Evolutionary conservation across 129 eudicot species (phyloP).

Genomic region (Centrapalus pauciflorus): DNA sequence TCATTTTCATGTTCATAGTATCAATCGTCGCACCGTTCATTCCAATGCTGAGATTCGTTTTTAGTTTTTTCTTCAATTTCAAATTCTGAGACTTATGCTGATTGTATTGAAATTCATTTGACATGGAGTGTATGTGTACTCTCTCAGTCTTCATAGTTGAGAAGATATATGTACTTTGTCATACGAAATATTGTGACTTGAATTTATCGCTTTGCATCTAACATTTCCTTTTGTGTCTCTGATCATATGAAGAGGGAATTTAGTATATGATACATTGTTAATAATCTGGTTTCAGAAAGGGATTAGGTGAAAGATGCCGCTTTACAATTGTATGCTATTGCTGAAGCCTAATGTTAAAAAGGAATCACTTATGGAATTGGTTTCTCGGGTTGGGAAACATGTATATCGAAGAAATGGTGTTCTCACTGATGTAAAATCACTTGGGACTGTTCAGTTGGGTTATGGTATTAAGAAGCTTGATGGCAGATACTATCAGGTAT

Average conservation of each 20-base stretch:
- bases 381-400: constrained; percentile 67
- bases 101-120: neutral
- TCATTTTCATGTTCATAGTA: neutral
- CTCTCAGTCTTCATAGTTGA: neutral
- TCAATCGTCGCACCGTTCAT: neutral
- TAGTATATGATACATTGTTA: neutral
- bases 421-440: constrained; percentile 56
- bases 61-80: neutral
- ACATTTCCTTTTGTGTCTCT: neutral
- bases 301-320: constrained; percentile 39
- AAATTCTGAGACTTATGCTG: neutral
- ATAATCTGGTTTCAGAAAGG: constrained; percentile 13
- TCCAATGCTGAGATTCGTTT: neutral
- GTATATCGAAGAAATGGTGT: constrained; percentile 73
- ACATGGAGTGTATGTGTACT: neutral
- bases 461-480: constrained; percentile 92
- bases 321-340: constrained; percentile 82
- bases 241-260: neutral
- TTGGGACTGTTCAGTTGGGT: constrained; percentile 64
- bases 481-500: constrained; percentile 83
- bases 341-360: constrained; percentile 52
- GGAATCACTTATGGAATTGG: constrained; percentile 51
- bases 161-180: neutral
- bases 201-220: neutral
- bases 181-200: neutral